Evolutionary conservation across 257 asterid species (phyloP).

Genomic region (Primulina tabacum): DNA sequence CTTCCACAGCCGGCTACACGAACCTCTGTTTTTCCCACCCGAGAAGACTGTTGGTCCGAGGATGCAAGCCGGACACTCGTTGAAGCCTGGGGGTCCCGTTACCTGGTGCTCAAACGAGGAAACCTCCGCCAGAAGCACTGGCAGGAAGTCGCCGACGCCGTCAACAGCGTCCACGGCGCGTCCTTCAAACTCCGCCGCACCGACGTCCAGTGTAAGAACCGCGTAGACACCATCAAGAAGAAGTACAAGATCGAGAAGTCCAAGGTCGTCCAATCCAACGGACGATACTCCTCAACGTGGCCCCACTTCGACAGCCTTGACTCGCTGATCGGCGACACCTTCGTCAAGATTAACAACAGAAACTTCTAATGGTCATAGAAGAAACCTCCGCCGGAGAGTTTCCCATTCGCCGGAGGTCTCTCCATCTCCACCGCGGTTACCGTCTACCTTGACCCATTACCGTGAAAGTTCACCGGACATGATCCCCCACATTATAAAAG

Average conservation of each 20-base stretch:
- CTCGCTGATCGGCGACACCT: conserved; percentile 59
- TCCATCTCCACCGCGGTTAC: conserved; percentile 37
- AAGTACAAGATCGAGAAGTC: conserved; percentile 78
- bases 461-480: conserved; percentile 32
- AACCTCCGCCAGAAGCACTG: conserved; percentile 90
- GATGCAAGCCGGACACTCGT: conserved; percentile 79
- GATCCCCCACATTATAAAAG: conserved; percentile 3
- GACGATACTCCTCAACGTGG: conserved; percentile 64
- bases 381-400: conserved; percentile 35
- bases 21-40: conserved; percentile 46
- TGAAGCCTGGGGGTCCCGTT: conserved; percentile 79
- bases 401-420: conserved; percentile 40
- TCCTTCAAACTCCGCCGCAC: conserved; percentile 65
- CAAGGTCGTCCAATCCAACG: conserved; percentile 51
- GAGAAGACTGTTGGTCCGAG: conserved; percentile 95
- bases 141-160: conserved; percentile 89
- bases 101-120: conserved; percentile 72
- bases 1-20: conserved; percentile 32
- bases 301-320: conserved; percentile 67
- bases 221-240: conserved; percentile 90
- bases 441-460: conserved; percentile 12
- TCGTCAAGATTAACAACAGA: conserved; percentile 22
- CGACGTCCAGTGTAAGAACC: conserved; percentile 91
- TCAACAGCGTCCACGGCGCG: conserved; percentile 71
- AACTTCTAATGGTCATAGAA: conserved; percentile 24